phyloP scores from a whole-genome alignment of 306 rosid genomes.

The Ochetophila trinervis region DNA sequence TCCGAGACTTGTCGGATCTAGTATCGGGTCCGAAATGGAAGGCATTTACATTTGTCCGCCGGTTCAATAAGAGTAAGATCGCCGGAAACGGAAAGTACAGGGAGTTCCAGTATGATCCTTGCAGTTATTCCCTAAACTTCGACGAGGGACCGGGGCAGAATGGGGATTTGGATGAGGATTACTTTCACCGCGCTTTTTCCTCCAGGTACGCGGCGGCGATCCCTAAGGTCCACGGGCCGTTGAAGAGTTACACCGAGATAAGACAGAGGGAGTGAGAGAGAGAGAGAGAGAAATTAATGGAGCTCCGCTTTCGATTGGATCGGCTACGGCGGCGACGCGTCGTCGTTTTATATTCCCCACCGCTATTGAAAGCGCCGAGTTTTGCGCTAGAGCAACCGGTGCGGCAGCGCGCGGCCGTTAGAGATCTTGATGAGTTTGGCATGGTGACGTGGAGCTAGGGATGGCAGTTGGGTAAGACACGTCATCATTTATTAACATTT shows the following conservation, averaged over 20 bases:
- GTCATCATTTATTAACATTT: no score
- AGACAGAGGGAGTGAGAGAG: constrained; percentile 43
- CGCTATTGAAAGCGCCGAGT: neutral
- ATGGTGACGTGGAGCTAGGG: no score
- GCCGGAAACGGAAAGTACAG: constrained; percentile 12
- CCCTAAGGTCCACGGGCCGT: no score
- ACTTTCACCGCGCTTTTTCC: constrained; percentile 41
- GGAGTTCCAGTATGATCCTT: constrained; percentile 51
- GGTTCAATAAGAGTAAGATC: constrained; percentile 32
- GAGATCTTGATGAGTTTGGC: neutral
- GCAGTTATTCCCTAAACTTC: constrained; percentile 66
- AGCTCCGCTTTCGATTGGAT: neutral
- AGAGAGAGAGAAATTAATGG: constrained; percentile 7
- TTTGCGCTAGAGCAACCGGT: neutral
- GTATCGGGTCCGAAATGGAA: no score
- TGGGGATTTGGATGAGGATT: constrained; percentile 18
- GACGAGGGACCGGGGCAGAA: constrained; percentile 45
- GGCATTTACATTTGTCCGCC: constrained; percentile 66
- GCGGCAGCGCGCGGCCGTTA: neutral
- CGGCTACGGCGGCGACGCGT: neutral
- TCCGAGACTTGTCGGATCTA: constrained; percentile 58
- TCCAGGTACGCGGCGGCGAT: constrained; percentile 57
- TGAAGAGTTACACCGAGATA: constrained; percentile 38
- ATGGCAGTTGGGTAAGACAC: no score
- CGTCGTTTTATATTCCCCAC: neutral